Evolutionary conservation across 2,329 filamentous ascomycete species (phyloP).

Genomic region (Colletotrichum ledebouriae): DNA sequence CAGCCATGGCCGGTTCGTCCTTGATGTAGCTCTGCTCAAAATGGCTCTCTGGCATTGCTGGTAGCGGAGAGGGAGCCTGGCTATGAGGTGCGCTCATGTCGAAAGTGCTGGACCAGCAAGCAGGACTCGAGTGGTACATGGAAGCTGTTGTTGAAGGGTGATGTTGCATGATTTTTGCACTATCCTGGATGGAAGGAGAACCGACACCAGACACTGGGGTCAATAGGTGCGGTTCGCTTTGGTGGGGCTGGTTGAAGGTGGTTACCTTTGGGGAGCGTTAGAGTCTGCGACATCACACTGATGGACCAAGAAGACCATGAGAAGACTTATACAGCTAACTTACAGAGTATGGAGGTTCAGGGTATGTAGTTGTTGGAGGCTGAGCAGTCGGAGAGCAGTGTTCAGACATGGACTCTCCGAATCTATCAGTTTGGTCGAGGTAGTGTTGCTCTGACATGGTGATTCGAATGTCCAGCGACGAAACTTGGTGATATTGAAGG

Average conservation of each 20-base stretch:
- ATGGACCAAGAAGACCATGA: neutral
- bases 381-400: slow-evolving; percentile 37
- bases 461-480: slow-evolving; percentile 9
- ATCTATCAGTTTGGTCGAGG: slow-evolving; percentile 31
- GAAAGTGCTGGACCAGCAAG: slow-evolving; percentile 60
- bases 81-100: slow-evolving; percentile 57
- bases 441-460: slow-evolving; percentile 41
- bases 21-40: slow-evolving; percentile 55
- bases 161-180: slow-evolving; percentile 56
- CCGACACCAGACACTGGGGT: slow-evolving; percentile 65
- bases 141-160: slow-evolving; percentile 56
- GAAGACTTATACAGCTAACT: slow-evolving; percentile 40
- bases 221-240: slow-evolving; percentile 60
- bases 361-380: slow-evolving; percentile 23
- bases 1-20: slow-evolving; percentile 50
- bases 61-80: slow-evolving; percentile 62
- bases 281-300: neutral
- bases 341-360: slow-evolving; percentile 49
- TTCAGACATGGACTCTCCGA: slow-evolving; percentile 31
- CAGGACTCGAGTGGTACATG: slow-evolving; percentile 60
- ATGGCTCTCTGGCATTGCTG: slow-evolving; percentile 54
- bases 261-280: slow-evolving; percentile 45
- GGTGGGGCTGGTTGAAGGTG: slow-evolving; percentile 49
- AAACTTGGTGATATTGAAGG: neutral
- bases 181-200: slow-evolving; percentile 63